Base-by-base conservation (phyloP, 2,329 filamentous ascomycete genomes). In the Aspergillus transmontanensis region DNA sequence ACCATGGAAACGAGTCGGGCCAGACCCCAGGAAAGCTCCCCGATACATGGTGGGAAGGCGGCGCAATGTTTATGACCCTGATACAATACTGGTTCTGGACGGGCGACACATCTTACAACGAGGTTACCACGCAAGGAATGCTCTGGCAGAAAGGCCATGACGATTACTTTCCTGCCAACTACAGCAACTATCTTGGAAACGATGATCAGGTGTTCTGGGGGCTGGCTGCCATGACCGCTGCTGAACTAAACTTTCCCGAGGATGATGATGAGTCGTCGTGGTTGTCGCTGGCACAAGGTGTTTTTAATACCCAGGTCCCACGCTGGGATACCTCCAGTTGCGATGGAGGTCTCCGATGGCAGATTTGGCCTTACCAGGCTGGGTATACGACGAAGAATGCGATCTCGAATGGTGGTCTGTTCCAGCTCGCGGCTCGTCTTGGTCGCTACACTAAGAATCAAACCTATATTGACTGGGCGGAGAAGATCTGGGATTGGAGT, bases 51-150 rank as follows among this genome's bases (percentile, higher is more conserved):
- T 93, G 88, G 91, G 90, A 91, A 78, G 89, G 84, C 12, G 91
- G 91, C 58, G 90, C 90, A 61, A 87, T 94, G 82, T 86, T 86
- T 71, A 85, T 84, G 63, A 83, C 89, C 2, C 80, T 95, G 66
- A 83, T 96, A 59, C 91, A 95, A 71, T 95, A 95, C 76, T 96
- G 91, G 91, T 91, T 89, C 73, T 92, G 92, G 74, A 94, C 91
- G 0, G 89, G 88, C 23, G 91, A 94, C 72, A 79, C 83, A 4
- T 83, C 84, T 39, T 95, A 91, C 79, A 93, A 93, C 73, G 80
- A 88, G 19, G 79, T 91, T 41, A 86, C 87, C 19, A 84, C 83
- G 41, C 83, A 91, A 66, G 93, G 86, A 14, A 83, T 96, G 69
- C 83, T 93, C 54, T 89, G 86, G 74, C 93, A 96, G 77, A 87